Base-by-base conservation (phyloP, 805 yeast species). In the Diddensiella transvaalensis region DNA sequence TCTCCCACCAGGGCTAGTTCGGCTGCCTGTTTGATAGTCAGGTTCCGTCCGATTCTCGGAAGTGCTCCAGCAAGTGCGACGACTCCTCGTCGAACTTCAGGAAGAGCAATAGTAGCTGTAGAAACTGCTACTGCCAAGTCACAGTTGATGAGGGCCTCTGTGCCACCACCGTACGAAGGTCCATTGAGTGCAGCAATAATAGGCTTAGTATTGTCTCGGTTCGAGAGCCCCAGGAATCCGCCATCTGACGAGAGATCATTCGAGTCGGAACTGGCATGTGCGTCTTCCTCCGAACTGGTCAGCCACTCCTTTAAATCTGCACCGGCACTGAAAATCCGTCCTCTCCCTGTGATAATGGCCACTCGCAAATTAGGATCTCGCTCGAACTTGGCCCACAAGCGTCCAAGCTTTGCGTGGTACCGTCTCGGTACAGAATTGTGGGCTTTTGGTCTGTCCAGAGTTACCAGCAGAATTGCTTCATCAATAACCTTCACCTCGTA, bases 151-250 rank as follows among this genome's bases (percentile, higher is more conserved):
- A 59, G 47, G 1, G 55, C 54, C 51, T 60, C 63, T 19, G 61
- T 57, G 8, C 63, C 63, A 2, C 63, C 63, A 22, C 63, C 63
- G 30, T 46, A 59, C 13, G 60, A 54, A 8, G 58, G 35, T 4
- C 63, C 63, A 40, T 60, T 60, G 37, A 60, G 39, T 0, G 63
- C 63, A 5, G 59, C 62, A 17, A 60, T 60, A 23, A 60, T 54
- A 15, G 63, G 63, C 45, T 60, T 60, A 11, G 40, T 40, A 10
- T 51, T 49, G 11, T 42, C 33, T 5, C 63, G 53, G 40, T 60
- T 60, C 10, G 62, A 57, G 15, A 60, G 42, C 1, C 62, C 63
- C 46, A 59, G 26, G 46, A 60, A 60, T 3, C 62, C 62, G 3
- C 55, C 50, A 11, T 32, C 6, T 23, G 3, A 13, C 13, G 40